Conservation (phyloP, 2,329 filamentous ascomycete genomes). For the Penicillium sp. region DNA sequence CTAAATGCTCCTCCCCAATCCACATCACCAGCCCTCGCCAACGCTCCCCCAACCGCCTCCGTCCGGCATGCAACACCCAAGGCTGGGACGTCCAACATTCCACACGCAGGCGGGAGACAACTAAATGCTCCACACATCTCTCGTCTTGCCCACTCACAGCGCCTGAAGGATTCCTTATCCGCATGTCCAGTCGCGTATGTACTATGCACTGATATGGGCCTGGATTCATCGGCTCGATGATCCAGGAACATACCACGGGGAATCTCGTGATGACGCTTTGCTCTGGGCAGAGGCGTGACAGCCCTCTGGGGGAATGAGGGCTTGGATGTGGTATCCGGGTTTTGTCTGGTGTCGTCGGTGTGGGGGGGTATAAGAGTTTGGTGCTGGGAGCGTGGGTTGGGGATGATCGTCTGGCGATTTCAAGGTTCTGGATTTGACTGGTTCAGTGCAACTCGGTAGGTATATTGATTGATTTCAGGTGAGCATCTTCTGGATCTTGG, state of each 20-base stretch:
- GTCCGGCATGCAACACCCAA: neutral
- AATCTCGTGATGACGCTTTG: neutral
- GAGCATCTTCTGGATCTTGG: neutral
- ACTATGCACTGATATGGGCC: neutral
- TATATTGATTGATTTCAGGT: neutral
- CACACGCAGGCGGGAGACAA: conserved; percentile 5
- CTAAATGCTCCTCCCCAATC: too few relatives aligned
- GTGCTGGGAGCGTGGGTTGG: neutral
- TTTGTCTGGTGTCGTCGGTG: neutral
- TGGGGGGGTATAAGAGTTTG: neutral
- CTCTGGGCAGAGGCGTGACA: neutral
- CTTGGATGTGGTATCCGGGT: conserved; percentile 8
- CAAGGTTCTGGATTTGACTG: neutral
- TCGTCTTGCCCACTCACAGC: neutral
- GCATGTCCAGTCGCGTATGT: neutral
- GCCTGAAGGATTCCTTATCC: neutral
- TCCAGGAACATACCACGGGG: neutral
- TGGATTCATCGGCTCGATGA: too few relatives aligned
- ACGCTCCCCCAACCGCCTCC: neutral
- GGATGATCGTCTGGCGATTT: neutral
- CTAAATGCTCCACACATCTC: neutral
- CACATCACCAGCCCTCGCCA: neutral
- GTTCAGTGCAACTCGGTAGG: too few relatives aligned
- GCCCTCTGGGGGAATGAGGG: conserved; percentile 25
- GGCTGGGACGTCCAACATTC: conserved; percentile 17